Conservation (phyloP, 345 rosid species). For the Murraya paniculata region DNA sequence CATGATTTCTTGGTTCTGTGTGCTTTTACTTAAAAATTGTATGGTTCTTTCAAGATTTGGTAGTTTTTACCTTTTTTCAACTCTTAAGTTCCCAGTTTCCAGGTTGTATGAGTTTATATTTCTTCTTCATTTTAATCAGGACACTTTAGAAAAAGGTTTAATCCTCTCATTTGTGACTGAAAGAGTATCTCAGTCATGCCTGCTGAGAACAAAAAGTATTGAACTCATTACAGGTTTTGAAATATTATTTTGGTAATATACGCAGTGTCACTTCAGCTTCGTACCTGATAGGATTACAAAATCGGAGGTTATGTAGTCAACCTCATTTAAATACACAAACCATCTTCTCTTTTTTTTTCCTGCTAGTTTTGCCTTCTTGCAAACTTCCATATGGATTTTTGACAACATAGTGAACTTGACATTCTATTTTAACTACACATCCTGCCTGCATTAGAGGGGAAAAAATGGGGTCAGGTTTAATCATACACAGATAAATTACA, state of each 20-base stretch:
- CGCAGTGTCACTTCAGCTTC: not conserved
- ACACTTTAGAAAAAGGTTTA: conserved; percentile 16
- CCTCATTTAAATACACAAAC: conserved; percentile 39
- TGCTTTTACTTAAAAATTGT: not conserved
- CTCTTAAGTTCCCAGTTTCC: not conserved
- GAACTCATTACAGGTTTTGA: not conserved
- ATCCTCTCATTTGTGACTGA: conserved; percentile 40
- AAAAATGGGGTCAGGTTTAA: not conserved
- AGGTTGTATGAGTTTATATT: not conserved
- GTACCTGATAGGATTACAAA: conserved; percentile 43
- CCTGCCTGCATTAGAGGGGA: conserved; percentile 35
- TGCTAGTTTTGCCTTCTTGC: conserved; percentile 13
- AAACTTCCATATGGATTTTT: conserved; percentile 22
- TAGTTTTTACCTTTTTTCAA: not conserved
- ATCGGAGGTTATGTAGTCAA: conserved; percentile 35
- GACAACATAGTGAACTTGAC: conserved; percentile 32
- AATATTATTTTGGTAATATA: not conserved
- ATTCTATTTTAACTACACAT: conserved; percentile 30
- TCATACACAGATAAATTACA: not conserved
- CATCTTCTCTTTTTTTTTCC: conserved; percentile 35
- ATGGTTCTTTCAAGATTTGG: not conserved
- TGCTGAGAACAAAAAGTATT: conserved; percentile 17
- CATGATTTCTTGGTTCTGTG: not conserved
- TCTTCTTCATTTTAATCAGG: not conserved
- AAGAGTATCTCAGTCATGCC: conserved; percentile 44